phyloP scores from a whole-genome alignment of 371 early-diverging fungal species.

The Rhizopus sp. region DNA sequence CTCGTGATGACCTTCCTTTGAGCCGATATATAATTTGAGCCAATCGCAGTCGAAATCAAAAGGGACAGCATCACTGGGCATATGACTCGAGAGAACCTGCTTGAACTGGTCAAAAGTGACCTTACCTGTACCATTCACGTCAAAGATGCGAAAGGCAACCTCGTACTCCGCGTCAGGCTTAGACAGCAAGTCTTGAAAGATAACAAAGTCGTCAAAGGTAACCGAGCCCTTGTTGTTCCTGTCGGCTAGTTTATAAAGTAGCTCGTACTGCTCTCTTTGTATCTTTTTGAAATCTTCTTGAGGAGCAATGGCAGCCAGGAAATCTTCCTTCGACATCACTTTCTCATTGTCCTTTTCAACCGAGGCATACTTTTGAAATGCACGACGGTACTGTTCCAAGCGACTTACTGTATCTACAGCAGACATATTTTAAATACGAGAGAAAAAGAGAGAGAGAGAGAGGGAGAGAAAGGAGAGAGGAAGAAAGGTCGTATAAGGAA shows the following conservation, averaged over 20 bases:
- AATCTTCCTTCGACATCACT: conserved; percentile 72
- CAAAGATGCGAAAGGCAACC: conserved; percentile 77
- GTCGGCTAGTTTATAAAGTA: conserved; percentile 80
- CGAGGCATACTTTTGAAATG: conserved; percentile 69
- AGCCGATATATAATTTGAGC: conserved; percentile 71
- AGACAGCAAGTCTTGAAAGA: conserved; percentile 73
- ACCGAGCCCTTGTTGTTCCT: conserved; percentile 59
- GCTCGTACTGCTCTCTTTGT: conserved; percentile 58
- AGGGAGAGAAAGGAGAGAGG: conserved; percentile 1
- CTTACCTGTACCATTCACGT: conserved; percentile 62
- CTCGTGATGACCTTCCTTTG: conserved; percentile 57
- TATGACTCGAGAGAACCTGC: conserved; percentile 59
- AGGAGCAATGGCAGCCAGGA: conserved; percentile 69
- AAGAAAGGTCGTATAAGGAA: conserved; percentile 6
- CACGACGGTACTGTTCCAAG: conserved; percentile 52
- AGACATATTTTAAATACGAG: conserved; percentile 2
- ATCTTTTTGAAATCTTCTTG: conserved; percentile 66
- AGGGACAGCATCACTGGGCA: conserved; percentile 61
- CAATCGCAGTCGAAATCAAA: conserved; percentile 78
- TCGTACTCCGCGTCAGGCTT: conserved; percentile 84
- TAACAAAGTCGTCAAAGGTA: conserved; percentile 74
- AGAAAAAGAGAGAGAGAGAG: neutral
- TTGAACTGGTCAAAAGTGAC: conserved; percentile 71
- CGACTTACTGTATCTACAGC: conserved; percentile 24
- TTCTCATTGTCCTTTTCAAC: conserved; percentile 58